Percentiles rank a stretch among this genome's conserved stretches.
phyloP scores from a whole-genome alignment of 352 stramenopile genomes.

The Detonula confervacea region DNA sequence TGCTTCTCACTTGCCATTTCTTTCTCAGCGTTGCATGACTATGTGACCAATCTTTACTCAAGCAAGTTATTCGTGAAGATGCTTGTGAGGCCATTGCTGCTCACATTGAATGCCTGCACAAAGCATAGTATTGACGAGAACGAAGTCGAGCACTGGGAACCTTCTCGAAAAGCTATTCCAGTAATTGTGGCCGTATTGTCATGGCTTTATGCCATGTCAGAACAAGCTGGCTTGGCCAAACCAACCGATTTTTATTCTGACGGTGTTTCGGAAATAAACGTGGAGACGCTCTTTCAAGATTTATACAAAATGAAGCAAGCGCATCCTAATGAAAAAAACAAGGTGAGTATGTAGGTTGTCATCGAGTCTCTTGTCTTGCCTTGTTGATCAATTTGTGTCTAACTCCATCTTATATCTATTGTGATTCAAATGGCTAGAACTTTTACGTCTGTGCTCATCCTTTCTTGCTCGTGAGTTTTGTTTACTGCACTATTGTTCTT shows the following conservation, averaged over 20 bases:
- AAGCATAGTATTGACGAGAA: conserved; percentile 50
- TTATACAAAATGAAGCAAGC: conserved; percentile 63
- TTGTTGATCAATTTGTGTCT: too few relatives aligned
- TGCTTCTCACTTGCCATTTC: not conserved
- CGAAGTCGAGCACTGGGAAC: conserved; percentile 49
- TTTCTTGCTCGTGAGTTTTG: conserved; percentile 75
- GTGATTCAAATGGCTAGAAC: too few relatives aligned
- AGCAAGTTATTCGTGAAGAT: conserved; percentile 65
- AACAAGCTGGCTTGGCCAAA: conserved; percentile 47
- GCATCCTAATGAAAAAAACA: conserved; percentile 37
- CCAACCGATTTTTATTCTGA: conserved; percentile 73
- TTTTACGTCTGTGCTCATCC: conserved; percentile 84
- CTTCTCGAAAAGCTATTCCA: conserved; percentile 50
- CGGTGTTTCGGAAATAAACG: conserved; percentile 57
- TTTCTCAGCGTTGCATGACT: conserved; percentile 53
- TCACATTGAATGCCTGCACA: conserved; percentile 58
- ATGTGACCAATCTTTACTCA: conserved; percentile 56
- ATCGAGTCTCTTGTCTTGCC: too few relatives aligned
- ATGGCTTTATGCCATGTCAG: conserved; percentile 65
- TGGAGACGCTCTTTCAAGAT: conserved; percentile 70
- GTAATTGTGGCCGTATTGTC: conserved; percentile 67
- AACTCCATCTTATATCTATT: too few relatives aligned
- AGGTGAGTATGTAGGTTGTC: too few relatives aligned
- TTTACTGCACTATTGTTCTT: too few relatives aligned
- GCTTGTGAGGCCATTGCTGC: conserved; percentile 67